Conservation (phyloP, 169 alveolate species). For the Perkinsus chesapeaki region DNA sequence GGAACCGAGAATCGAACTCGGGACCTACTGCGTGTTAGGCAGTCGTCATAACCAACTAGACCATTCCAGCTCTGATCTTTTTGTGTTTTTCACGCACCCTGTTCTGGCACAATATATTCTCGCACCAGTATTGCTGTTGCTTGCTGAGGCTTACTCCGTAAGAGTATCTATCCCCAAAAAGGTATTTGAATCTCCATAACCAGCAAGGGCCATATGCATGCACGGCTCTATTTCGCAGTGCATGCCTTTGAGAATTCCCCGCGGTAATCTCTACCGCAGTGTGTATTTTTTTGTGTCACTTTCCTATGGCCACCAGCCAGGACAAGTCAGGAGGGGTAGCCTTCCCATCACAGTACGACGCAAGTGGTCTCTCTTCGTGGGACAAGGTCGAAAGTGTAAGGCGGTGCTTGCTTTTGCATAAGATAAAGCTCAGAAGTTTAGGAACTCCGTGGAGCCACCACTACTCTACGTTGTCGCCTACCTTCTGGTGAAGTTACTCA, state of each 20-base stretch:
- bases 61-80: neutral
- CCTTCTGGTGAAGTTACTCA: neutral
- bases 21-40: conserved; percentile 6
- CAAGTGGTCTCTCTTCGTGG: neutral
- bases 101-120: too few relatives aligned
- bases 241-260: too few relatives aligned
- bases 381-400: neutral
- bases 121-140: too few relatives aligned
- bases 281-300: neutral
- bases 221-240: too few relatives aligned
- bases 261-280: too few relatives aligned
- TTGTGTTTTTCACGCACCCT: neutral
- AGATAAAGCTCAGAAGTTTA: neutral
- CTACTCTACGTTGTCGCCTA: neutral
- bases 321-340: neutral
- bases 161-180: too few relatives aligned
- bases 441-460: neutral
- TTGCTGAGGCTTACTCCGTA: too few relatives aligned
- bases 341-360: neutral
- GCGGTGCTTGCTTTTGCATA: neutral
- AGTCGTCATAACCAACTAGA: conserved; percentile 3
- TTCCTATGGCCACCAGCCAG: neutral
- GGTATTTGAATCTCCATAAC: too few relatives aligned
- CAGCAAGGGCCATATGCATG: too few relatives aligned
- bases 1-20: conserved; percentile 5